Percentiles rank a stretch among this genome's conserved stretches.
Evolutionary conservation across 2,329 filamentous ascomycete species (phyloP).

Genomic region (Colletotrichum tamarilloi): DNA sequence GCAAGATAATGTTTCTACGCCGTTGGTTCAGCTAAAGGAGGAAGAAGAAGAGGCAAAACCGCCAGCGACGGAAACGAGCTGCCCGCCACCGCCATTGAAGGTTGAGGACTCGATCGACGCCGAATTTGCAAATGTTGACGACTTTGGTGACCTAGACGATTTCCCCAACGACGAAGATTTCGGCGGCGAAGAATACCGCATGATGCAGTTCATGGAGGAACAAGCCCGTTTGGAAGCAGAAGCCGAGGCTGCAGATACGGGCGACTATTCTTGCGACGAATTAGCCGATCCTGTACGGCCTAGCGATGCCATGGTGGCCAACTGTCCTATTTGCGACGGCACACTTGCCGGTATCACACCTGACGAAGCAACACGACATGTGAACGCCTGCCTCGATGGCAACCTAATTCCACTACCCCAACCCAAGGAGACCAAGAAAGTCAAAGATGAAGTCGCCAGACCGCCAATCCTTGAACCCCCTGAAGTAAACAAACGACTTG

Average conservation of each 20-base stretch:
- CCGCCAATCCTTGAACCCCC: slow-evolving; percentile 47
- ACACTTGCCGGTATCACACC: slow-evolving; percentile 68
- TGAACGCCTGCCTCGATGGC: slow-evolving; percentile 93
- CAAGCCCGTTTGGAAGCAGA: slow-evolving; percentile 73
- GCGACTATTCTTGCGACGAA: slow-evolving; percentile 49
- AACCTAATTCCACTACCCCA: slow-evolving; percentile 70
- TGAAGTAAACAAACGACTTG: slow-evolving; percentile 67
- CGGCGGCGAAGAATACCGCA: slow-evolving; percentile 73
- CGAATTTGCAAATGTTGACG: slow-evolving; percentile 50
- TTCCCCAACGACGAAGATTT: slow-evolving; percentile 60
- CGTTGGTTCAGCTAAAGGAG: not conserved
- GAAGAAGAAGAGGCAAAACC: slow-evolving; percentile 8
- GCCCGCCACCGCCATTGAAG: slow-evolving; percentile 39
- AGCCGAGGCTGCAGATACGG: slow-evolving; percentile 60
- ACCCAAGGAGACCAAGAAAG: slow-evolving; percentile 33
- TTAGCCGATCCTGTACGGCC: slow-evolving; percentile 44
- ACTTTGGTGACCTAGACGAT: slow-evolving; percentile 63
- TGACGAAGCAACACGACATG: slow-evolving; percentile 83
- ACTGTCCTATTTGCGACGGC: slow-evolving; percentile 83
- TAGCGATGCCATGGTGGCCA: slow-evolving; percentile 48
- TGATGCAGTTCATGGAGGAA: slow-evolving; percentile 79
- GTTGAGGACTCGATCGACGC: slow-evolving; percentile 44
- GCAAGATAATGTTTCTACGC: not conserved
- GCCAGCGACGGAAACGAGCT: slow-evolving; percentile 31
- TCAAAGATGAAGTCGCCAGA: slow-evolving; percentile 15